These are phyloP conservation scores for Coniochaeta hoffmannii DNA, from an alignment of 2,329 filamentous ascomycete species.

Conservation along the genomic window DNA sequence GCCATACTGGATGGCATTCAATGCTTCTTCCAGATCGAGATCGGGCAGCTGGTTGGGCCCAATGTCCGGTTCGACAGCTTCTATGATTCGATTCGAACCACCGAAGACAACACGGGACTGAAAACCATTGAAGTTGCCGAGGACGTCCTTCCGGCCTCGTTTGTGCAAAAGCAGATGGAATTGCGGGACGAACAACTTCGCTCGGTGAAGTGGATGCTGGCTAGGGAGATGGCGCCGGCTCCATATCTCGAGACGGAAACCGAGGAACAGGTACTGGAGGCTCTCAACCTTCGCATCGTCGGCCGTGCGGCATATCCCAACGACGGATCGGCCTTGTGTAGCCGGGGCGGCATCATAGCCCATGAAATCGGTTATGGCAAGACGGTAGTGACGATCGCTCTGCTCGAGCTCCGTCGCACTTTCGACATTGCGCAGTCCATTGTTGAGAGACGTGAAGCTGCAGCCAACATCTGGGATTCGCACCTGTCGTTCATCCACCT, in stretches of 20 bases:
- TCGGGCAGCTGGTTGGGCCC: background rate
- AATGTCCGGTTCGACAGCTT: background rate
- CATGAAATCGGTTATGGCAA: constrained; percentile 39
- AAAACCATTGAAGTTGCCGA: background rate
- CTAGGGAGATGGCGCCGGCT: constrained; percentile 13
- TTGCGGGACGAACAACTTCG: constrained; percentile 14
- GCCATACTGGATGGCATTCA: background rate
- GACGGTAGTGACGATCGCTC: constrained; percentile 31
- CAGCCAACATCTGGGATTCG: background rate
- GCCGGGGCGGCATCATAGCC: constrained; percentile 31
- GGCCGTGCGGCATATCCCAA: constrained; percentile 20
- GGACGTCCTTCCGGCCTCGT: background rate
- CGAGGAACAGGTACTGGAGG: constrained; percentile 27
- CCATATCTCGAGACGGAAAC: constrained; percentile 28
- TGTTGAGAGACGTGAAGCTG: constrained; percentile 4
- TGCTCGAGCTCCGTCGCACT: constrained; percentile 21
- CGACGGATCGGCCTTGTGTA: constrained; percentile 12
- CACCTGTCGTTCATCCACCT: constrained; percentile 18
- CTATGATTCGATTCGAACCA: background rate
- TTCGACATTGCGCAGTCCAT: constrained; percentile 16
- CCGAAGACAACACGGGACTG: background rate
- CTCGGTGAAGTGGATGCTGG: constrained; percentile 24
- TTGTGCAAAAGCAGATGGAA: background rate
- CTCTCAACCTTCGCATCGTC: constrained; percentile 24
- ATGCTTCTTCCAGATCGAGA: background rate